Conservation (phyloP, 306 rosid species). For the Cicer chorassanicum region DNA sequence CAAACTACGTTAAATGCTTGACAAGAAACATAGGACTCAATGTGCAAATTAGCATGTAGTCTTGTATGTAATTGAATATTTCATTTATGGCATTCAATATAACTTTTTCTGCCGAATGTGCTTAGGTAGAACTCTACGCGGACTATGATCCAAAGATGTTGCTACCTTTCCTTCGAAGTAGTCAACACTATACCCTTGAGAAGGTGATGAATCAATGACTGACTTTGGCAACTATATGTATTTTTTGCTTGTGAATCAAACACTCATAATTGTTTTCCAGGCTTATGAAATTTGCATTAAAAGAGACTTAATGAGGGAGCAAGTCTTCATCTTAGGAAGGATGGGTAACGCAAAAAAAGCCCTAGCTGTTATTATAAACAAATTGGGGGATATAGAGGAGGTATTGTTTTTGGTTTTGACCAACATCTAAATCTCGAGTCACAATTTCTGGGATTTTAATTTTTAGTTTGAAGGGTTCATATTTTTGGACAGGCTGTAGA, state of each 20-base stretch:
- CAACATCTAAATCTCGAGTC: conserved; percentile 28
- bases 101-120: conserved; percentile 36
- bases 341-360: conserved; percentile 97
- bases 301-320: conserved; percentile 81
- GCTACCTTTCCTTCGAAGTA: conserved; percentile 90
- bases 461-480: conserved; percentile 42
- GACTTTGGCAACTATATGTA: conserved; percentile 32
- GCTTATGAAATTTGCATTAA: conserved; percentile 80
- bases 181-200: conserved; percentile 96
- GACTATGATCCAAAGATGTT: conserved; percentile 95
- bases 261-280: conserved; percentile 57
- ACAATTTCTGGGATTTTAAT: conserved; percentile 29
- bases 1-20: not conserved
- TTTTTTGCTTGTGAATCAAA: conserved; percentile 37
- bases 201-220: conserved; percentile 61
- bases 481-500: conserved; percentile 79
- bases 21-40: not conserved
- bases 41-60: too few relatives aligned
- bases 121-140: conserved; percentile 93
- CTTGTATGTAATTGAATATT: not conserved
- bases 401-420: conserved; percentile 54
- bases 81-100: conserved; percentile 34
- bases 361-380: conserved; percentile 77
- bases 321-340: conserved; percentile 92
- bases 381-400: conserved; percentile 93